Evolutionary conservation across 2,329 filamentous ascomycete genomes (phyloP).

Genomic region (Diaporthe vexans): DNA sequence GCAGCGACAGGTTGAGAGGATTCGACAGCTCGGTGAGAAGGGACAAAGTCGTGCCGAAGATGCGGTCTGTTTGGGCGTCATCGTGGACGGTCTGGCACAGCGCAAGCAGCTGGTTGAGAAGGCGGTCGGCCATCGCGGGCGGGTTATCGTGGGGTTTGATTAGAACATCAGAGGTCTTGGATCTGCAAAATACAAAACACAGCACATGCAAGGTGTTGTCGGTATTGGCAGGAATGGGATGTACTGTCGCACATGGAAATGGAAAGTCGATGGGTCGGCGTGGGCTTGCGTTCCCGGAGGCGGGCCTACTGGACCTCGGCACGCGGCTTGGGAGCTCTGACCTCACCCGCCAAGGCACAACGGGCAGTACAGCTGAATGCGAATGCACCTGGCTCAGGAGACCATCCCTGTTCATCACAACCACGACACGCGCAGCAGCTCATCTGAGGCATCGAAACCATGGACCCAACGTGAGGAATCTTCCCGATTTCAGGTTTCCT

Average conservation of each 20-base stretch:
- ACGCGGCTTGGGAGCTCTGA: constrained; percentile 19
- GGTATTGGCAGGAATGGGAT: neutral
- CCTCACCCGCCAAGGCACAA: constrained; percentile 9
- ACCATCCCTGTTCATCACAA: constrained; percentile 30
- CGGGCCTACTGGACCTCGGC: constrained; percentile 48
- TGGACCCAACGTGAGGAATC: constrained; percentile 31
- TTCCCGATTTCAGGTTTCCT: too few species aligned
- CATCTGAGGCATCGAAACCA: neutral
- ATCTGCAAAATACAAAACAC: too few species aligned
- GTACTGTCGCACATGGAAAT: neutral
- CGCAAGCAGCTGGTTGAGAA: constrained; percentile 76
- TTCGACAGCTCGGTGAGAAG: constrained; percentile 80
- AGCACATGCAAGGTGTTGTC: neutral
- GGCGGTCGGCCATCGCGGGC: constrained; percentile 70
- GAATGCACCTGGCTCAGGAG: neutral
- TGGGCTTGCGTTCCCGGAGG: constrained; percentile 24
- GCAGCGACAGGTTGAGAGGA: constrained; percentile 79
- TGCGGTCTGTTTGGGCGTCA: constrained; percentile 65
- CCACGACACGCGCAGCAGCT: constrained; percentile 4
- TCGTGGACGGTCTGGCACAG: constrained; percentile 68
- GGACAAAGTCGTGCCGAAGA: constrained; percentile 75
- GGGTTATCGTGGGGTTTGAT: neutral
- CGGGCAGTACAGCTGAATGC: neutral
- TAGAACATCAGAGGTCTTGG: neutral
- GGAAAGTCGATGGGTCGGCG: constrained; percentile 2